Conservation (phyloP, 305 asterid species). For the Solanum hybrid region DNA sequence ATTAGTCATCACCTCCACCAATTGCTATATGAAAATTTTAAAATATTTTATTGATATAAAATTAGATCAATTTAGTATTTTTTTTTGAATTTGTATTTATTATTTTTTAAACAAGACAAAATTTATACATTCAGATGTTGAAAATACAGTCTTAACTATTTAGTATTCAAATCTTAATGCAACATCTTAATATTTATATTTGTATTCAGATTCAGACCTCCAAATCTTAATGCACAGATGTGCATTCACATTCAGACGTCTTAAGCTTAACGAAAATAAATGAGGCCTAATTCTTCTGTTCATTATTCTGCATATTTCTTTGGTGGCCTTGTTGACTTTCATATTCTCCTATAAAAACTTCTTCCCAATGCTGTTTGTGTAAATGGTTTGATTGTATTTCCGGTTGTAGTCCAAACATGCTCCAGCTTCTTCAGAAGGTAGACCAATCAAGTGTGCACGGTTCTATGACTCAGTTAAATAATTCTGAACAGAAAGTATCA, state of each 20-base stretch:
- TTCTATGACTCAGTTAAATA: constrained; percentile 29
- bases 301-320: background rate
- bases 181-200: background rate
- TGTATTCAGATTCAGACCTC: background rate
- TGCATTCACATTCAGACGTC: background rate
- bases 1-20: background rate
- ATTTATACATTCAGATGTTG: background rate
- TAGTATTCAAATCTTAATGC: background rate
- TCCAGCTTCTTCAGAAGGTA: constrained; percentile 84
- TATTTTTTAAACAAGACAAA: background rate
- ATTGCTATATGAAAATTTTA: background rate
- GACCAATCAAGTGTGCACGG: constrained; percentile 53
- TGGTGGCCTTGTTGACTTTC: background rate
- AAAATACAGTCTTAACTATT: background rate
- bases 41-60: background rate
- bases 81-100: background rate
- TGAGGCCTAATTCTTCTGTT: background rate
- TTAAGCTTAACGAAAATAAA: background rate
- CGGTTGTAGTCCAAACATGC: constrained; percentile 74
- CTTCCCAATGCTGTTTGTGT: background rate
- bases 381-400: background rate
- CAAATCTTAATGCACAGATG: background rate
- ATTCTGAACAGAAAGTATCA: constrained; percentile 34
- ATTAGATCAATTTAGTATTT: background rate
- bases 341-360: background rate